Percentiles rank a stretch among this genome's conserved stretches.
These are phyloP conservation scores for Beauveria caledonica DNA, from an alignment of 2,329 filamentous ascomycete species.

Conservation along the genomic window DNA sequence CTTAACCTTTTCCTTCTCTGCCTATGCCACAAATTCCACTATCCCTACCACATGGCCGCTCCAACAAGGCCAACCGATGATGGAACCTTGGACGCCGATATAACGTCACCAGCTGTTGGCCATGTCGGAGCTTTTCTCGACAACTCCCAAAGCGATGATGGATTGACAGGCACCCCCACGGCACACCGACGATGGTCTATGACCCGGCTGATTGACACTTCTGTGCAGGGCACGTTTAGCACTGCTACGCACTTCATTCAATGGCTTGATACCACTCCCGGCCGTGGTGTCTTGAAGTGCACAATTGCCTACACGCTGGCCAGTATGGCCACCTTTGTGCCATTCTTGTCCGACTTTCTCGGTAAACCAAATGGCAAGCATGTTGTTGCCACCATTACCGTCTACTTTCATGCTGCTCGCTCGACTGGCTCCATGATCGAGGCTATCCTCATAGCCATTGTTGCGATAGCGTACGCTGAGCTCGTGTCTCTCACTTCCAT, in stretches of 20 bases:
- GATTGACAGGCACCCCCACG: neutral
- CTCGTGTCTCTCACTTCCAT: constrained; percentile 72
- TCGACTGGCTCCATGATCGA: constrained; percentile 80
- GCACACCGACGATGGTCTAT: neutral
- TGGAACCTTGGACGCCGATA: constrained; percentile 2
- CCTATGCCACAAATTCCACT: neutral
- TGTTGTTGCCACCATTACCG: constrained; percentile 79
- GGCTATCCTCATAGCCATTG: constrained; percentile 62
- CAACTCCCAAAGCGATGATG: neutral
- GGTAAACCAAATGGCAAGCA: constrained; percentile 82
- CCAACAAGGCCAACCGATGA: constrained; percentile 7
- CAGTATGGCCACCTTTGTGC: constrained; percentile 72
- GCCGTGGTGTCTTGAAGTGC: constrained; percentile 74
- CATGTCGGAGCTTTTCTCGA: constrained; percentile 1
- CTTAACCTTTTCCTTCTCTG: neutral
- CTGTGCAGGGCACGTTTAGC: neutral
- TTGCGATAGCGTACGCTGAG: constrained; percentile 60
- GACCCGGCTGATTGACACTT: neutral
- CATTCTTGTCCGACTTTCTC: constrained; percentile 60
- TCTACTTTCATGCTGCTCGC: constrained; percentile 83
- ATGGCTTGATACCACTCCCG: constrained; percentile 60
- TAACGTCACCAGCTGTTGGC: neutral
- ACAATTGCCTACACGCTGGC: constrained; percentile 77
- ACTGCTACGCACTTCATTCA: constrained; percentile 31
- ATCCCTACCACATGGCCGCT: neutral